Percentiles rank a stretch among this genome's conserved stretches.
Evolutionary conservation across 1,284 basidiomycete species (phyloP).

Genomic region (Wallemia ichthyophaga): DNA sequence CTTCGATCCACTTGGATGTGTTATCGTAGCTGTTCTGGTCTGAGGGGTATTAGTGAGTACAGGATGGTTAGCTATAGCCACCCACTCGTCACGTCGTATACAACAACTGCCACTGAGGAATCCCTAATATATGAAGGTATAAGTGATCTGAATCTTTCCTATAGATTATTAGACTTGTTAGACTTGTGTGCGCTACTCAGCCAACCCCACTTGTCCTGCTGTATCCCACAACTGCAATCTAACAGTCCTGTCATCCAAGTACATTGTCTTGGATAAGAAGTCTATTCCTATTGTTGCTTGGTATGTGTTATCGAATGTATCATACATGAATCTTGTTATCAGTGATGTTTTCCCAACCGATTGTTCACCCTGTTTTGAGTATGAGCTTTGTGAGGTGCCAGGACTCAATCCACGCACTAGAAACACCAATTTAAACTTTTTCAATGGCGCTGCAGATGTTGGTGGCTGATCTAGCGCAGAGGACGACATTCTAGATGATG

Average conservation of each 20-base stretch:
- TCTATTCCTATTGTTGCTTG: conserved; percentile 99
- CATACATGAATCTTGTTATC: conserved; percentile 79
- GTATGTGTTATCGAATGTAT: conserved; percentile 99
- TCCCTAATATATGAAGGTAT: conserved; percentile 98
- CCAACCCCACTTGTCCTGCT: conserved; percentile 67
- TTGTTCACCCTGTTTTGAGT: conserved; percentile 8
- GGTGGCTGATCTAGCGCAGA: neutral
- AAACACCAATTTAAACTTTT: conserved; percentile 85
- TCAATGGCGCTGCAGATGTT: conserved; percentile 25
- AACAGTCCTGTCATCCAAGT: conserved; percentile 92
- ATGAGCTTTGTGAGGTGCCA: neutral
- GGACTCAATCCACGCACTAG: conserved; percentile 18
- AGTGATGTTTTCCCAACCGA: conserved; percentile 39
- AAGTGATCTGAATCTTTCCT: conserved; percentile 91
- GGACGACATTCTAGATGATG: neutral
- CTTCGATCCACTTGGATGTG: conserved; percentile 97
- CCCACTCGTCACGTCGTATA: conserved; percentile 94
- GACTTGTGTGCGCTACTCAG: neutral
- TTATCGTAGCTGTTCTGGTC: conserved; percentile 90
- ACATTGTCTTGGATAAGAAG: conserved; percentile 99
- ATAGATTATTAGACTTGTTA: neutral
- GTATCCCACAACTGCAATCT: conserved; percentile 97
- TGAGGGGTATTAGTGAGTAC: conserved; percentile 13
- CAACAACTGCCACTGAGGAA: conserved; percentile 90
- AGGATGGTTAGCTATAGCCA: conserved; percentile 6